Conservation (phyloP, 495 filamentous ascomycete genomes). For the Entonaema liquescens region DNA sequence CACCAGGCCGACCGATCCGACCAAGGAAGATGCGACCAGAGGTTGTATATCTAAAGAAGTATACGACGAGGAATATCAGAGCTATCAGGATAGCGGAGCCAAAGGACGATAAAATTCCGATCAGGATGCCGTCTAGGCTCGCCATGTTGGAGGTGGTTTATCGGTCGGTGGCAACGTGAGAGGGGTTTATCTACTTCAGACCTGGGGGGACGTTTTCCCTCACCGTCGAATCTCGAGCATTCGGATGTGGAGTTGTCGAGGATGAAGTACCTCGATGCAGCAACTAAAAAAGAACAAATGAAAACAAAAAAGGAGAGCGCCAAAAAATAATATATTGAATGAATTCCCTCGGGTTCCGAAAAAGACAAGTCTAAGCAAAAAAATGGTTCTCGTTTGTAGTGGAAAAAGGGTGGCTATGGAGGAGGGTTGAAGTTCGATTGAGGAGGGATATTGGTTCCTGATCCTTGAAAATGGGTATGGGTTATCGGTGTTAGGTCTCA, state of each 20-base stretch:
- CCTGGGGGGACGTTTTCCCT: constrained; percentile 44
- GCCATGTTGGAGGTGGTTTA: constrained; percentile 38
- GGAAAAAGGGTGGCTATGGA: constrained; percentile 21
- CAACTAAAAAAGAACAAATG: constrained; percentile 14
- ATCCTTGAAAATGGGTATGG: constrained; percentile 12
- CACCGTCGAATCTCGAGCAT: constrained; percentile 45
- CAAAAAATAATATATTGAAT: not conserved
- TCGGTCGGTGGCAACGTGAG: constrained; percentile 21
- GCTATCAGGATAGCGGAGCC: constrained; percentile 87
- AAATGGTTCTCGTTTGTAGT: constrained; percentile 11
- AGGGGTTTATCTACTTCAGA: constrained; percentile 28
- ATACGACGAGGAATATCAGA: constrained; percentile 82
- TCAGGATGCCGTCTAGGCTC: constrained; percentile 79
- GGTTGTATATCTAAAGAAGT: constrained; percentile 92
- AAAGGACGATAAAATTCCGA: constrained; percentile 96
- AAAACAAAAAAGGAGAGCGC: not conserved
- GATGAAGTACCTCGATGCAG: constrained; percentile 41
- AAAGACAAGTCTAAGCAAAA: constrained; percentile 19
- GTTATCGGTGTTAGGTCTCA: constrained; percentile 16
- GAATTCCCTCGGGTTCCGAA: constrained; percentile 5
- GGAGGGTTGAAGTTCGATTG: constrained; percentile 26
- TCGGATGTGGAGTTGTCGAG: constrained; percentile 44
- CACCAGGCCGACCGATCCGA: constrained; percentile 90
- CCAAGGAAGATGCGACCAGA: constrained; percentile 92
- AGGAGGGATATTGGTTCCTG: constrained; percentile 34